Base-by-base conservation (phyloP, 2,329 filamentous ascomycete species). In the Beauveria caledonica region DNA sequence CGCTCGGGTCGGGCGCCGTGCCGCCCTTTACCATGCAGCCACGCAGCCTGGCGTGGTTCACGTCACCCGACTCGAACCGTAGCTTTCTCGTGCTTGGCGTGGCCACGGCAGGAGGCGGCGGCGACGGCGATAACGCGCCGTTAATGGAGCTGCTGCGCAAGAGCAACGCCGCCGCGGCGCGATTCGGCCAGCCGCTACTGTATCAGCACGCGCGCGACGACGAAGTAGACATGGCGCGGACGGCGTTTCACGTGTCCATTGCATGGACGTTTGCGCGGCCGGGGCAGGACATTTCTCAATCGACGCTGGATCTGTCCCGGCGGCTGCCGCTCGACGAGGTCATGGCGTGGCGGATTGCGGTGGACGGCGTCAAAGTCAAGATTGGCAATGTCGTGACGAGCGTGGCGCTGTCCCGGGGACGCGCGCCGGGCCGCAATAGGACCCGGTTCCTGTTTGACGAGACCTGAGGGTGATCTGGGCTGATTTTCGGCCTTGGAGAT, bases 1-100 rank as follows among this genome's bases (percentile, higher is more conserved):
- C 73, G 9, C 65, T 88, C 4, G 46, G 51, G 3, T 58, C 60
- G 2, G 66, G 68, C 42, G 62, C 71, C 60, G 61, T 68, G 15
- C 51, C 52, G 3, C 62, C 67, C 15, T 80, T 80, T 60, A 62
- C 67, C 6, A 70, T 84, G n/a, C 69, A 58, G 3, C 74, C 76
- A 1, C 50, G 58, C 4, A 71, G 68, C 0, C 66, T 82, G 15
- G 73, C 73, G 39, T 84, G 80, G 80, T 80, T 79, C 68, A 78
- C 73, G 65, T 81, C 76, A 52, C 81, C 71, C 23, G 80, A 80
- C 68, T 81, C 86, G 66, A 69, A 86, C 80, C 85, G 94, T 49
- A 93, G 89, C 73, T 99, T 99, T 69, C 80, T 97, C 6, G 89
- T 97, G 3, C 72, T 97, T 52, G 80, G 84, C 23, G 80, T 92